phyloP scores from a whole-genome alignment of 805 yeast species.

The Yamadazyma olivae region DNA sequence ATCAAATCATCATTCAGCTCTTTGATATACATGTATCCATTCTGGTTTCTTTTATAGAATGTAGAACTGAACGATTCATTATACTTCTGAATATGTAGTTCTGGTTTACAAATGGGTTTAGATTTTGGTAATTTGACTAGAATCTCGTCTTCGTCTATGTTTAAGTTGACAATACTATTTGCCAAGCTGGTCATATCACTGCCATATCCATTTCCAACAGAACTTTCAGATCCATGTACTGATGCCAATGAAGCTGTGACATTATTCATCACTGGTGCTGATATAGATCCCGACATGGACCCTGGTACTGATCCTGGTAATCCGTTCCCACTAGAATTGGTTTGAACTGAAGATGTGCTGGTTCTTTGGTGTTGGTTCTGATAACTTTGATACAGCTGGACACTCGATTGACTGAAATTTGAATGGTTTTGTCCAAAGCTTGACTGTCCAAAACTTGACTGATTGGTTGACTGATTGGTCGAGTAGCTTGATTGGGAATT shows the following conservation, averaged over 20 bases:
- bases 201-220: background rate
- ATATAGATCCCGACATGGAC: too few relatives aligned
- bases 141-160: conserved; percentile 2
- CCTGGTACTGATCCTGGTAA: too few relatives aligned
- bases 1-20: conserved; percentile 22
- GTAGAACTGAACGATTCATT: conserved; percentile 25
- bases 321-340: background rate
- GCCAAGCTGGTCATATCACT: background rate
- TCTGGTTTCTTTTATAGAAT: conserved; percentile 29
- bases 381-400: background rate
- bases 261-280: too few relatives aligned
- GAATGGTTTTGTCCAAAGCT: conserved; percentile 4
- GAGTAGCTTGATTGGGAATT: background rate
- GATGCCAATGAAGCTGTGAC: conserved; percentile 3
- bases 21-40: conserved; percentile 34
- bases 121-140: conserved; percentile 4
- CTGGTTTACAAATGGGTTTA: conserved; percentile 8
- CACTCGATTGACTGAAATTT: conserved; percentile 4
- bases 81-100: conserved; percentile 11
- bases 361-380: background rate
- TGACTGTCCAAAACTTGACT: conserved; percentile 2
- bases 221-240: background rate
- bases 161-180: too few relatives aligned
- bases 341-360: background rate
- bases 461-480: conserved; percentile 1